Evolutionary conservation across 176 grass and related monocot genomes (phyloP), one percentile per base, ranked within the genome.

Genomic region (Juncus inflexus): DNA sequence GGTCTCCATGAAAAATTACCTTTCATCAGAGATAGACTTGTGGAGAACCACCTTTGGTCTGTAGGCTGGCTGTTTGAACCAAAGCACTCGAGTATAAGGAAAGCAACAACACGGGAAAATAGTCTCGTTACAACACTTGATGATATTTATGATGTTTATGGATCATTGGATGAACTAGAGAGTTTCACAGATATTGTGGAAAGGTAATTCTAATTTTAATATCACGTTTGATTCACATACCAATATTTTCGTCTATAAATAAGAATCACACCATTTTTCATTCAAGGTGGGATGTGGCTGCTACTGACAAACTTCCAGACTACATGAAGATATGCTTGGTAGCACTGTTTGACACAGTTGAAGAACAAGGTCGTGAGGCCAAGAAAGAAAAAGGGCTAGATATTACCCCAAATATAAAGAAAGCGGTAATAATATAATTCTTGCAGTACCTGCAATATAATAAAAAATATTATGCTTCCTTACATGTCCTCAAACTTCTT

Each of bases 81-180:
- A 12, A 14, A 50, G 7, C 13, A 61, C 11, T 16, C 7, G 7
- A 15, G 14, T 45, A 62, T 1, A 14, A 63, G 71, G 16, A 19
- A 52, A 6, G 36, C 51, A 59, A 2, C 12, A 16, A 61, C 77
- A 40, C 62, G 73, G 68, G 12, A 11, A 12, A 70, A 47, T 15
- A 75, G 56, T n/a, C 15, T 81, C 0, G 5, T 75, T 12, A 63
- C 49, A 9, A 11, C 57, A 6, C 15, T 81, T 36, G 71, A 81
- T 75, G 78, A 81, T 63, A 49, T 75, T 13, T 81, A 69, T 38
- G 78, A 80, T 54, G n/a, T 74, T 13, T 80, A 80, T 37, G 78
- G 69, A 0, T 66, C 70, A 10, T 35, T 81, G 7, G 36, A 75
- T 36, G 71, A 75, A 12, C 56, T 75, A 1, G 40, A 74, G 59